Evolutionary conservation across 2,329 filamentous ascomycete species (phyloP), one percentile per base, ranked within the genome.

Genomic region (Raffaelea deltoideospora): DNA sequence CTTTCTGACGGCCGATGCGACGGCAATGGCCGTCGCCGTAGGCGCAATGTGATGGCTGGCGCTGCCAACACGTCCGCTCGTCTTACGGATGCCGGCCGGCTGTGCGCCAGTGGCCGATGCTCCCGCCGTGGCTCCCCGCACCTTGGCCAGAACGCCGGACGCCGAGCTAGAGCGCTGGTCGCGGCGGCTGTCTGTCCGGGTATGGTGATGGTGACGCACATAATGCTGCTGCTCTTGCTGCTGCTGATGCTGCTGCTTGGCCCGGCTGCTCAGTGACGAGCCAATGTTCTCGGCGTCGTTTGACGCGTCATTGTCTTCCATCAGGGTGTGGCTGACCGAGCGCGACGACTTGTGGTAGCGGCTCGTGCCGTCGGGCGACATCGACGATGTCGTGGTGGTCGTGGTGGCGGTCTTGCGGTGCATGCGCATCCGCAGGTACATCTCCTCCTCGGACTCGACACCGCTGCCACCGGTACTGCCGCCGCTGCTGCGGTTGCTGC

Each of bases 381-480:
- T 79, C 37, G 69, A 79, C 45, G 69, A 72, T 5, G 41, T 20
- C 14, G 32, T 23, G 7, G 33, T 39, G 2, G 29, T 35, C 4
- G 21, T 32, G 13, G 28, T 27, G 17, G 69, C 79, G 28, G 61
- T 62, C 60, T 77, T 82, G 48, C 69, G 78, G 49, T 65, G 73
- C 40, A 73, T 72, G 45, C 71, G 71, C 66, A 84, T 75, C 34
- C 85, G 79, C 32, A 93, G 60, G 50, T 86, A 79, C 48, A 74
- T 72, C 53, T 94, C 85, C 50, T 93, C 84, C 42, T 94, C 86
- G 17, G 79, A 81, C 52, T 90, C 82, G 2, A 32, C 35, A n/a
- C 37, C 31, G 33, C 63, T 63, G 31, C 68, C 69, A 21, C 69
- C 66, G 20, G 19, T 30, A 33, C 63, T 64, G 27, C 67, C 69